Conservation (phyloP, 2,329 filamentous ascomycete genomes). For the Clathrospora elynae region DNA sequence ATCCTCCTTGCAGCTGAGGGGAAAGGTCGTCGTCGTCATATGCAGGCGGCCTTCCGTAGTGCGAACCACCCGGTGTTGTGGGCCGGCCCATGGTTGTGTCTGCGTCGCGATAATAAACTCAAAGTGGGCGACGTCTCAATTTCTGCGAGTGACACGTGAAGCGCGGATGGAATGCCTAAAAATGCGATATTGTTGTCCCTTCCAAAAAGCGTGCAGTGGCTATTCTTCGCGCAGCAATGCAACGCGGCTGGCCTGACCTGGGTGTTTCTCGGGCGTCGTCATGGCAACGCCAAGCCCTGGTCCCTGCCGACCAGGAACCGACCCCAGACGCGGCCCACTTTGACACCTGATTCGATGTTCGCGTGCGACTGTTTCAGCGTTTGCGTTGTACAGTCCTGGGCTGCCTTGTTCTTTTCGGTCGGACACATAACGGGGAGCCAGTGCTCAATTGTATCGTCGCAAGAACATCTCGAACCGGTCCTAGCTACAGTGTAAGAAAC, state of each 20-base stretch:
- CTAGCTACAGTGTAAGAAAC: too few relatives aligned
- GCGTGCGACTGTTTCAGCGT: constrained; percentile 5
- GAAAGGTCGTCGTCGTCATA: constrained; percentile 52
- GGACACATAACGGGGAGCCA: too few relatives aligned
- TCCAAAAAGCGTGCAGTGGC: constrained; percentile 18
- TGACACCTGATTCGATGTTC: constrained; percentile 3
- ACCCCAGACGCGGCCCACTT: constrained; percentile 12
- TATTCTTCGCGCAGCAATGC: constrained; percentile 8
- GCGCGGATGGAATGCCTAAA: constrained; percentile 13
- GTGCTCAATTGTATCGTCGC: background rate
- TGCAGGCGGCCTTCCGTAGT: constrained; percentile 51
- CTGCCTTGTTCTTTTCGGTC: background rate
- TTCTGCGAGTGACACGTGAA: constrained; percentile 9
- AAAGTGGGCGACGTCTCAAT: constrained; percentile 3
- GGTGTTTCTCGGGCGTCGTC: constrained; percentile 21
- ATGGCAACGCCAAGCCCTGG: constrained; percentile 10
- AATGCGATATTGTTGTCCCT: constrained; percentile 26
- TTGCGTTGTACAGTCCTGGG: constrained; percentile 5
- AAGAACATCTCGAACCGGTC: too few relatives aligned
- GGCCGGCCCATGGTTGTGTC: constrained; percentile 40
- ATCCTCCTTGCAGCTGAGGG: constrained; percentile 46
- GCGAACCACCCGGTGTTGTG: constrained; percentile 41
- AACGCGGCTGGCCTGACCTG: constrained; percentile 8
- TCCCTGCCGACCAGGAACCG: constrained; percentile 10
- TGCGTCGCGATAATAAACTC: constrained; percentile 6